phyloP scores from a whole-genome alignment of 2,329 filamentous ascomycete genomes.

The Neocucurbitaria cava region DNA sequence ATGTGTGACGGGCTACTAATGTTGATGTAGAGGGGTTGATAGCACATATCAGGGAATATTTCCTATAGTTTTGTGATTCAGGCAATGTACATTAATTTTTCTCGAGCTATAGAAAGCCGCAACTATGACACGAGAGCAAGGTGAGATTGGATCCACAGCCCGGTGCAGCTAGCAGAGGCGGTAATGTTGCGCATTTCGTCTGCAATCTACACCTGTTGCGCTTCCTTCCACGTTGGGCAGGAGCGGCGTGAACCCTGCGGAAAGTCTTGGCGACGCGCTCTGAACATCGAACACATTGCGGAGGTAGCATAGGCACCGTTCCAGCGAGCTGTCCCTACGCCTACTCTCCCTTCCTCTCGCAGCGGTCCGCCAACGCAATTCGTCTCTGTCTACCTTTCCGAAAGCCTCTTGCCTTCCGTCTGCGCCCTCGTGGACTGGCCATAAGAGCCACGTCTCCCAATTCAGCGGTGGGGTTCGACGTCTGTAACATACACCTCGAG shows the following conservation, averaged over 20 bases:
- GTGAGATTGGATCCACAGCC: not conserved
- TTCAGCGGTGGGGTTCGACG: slow-evolving; percentile 25
- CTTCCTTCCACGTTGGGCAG: slow-evolving; percentile 28
- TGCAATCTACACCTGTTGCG: slow-evolving; percentile 24
- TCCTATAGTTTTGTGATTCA: too few relatives aligned
- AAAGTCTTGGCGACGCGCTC: slow-evolving; percentile 36
- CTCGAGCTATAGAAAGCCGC: not conserved
- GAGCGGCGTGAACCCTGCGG: slow-evolving; percentile 31
- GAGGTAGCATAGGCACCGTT: slow-evolving; percentile 6
- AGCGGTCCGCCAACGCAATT: not conserved
- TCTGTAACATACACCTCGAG: slow-evolving; percentile 34
- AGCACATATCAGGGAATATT: too few relatives aligned
- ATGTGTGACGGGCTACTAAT: not conserved
- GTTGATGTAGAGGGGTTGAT: too few relatives aligned
- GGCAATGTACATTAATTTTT: not conserved
- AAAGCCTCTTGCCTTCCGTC: slow-evolving; percentile 7
- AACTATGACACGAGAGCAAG: not conserved
- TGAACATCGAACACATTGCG: slow-evolving; percentile 36
- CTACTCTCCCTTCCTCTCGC: slow-evolving; percentile 1
- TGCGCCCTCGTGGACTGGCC: slow-evolving; percentile 42
- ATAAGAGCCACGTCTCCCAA: slow-evolving; percentile 49
- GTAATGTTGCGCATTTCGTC: slow-evolving; percentile 29
- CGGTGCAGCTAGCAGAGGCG: slow-evolving; percentile 12
- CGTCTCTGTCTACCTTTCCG: not conserved
- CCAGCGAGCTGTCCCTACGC: slow-evolving; percentile 1